A percentile compares a stretch with the other conserved stretches of the same genome.
Evolutionary conservation across 2,329 filamentous ascomycete species (phyloP).

Genomic region (Diplocarpon mali): DNA sequence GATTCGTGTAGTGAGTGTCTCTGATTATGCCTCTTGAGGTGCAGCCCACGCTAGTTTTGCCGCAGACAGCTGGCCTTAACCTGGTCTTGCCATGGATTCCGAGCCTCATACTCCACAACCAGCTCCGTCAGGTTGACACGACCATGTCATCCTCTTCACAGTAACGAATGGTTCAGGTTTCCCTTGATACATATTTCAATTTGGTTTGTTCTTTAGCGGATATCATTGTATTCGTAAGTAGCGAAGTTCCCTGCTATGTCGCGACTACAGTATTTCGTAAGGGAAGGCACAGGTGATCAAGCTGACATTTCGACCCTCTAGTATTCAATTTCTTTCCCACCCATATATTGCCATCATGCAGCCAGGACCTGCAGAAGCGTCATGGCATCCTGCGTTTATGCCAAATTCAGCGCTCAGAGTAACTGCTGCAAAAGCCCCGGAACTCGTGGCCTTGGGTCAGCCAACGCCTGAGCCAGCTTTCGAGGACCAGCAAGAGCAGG

Average conservation of each 20-base stretch:
- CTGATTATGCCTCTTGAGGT: too few relatives aligned
- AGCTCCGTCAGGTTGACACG: too few relatives aligned
- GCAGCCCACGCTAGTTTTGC: too few relatives aligned
- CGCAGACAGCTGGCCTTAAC: too few relatives aligned
- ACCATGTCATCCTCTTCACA: too few relatives aligned
- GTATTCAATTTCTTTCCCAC: slow-evolving; percentile 22
- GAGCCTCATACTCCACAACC: too few relatives aligned
- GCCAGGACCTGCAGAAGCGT: slow-evolving; percentile 32
- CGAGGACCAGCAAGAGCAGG: slow-evolving; percentile 5
- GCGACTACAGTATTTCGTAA: slow-evolving; percentile 1
- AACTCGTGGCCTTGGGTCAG: slow-evolving; percentile 2
- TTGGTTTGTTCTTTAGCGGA: slow-evolving; percentile 19
- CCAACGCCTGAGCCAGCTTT: slow-evolving; percentile 3
- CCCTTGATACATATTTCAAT: slow-evolving; percentile 11
- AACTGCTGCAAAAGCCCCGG: slow-evolving; percentile 9
- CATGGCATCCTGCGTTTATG: slow-evolving; percentile 43
- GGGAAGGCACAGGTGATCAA: not conserved
- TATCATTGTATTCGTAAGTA: slow-evolving; percentile 23
- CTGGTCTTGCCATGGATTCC: too few relatives aligned
- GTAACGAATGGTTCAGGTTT: slow-evolving; percentile 11
- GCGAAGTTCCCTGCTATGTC: not conserved
- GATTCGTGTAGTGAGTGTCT: too few relatives aligned
- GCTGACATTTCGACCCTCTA: slow-evolving; percentile 15
- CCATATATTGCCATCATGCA: slow-evolving; percentile 29
- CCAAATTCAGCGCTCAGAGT: slow-evolving; percentile 30